These are phyloP conservation scores for Pythium plurisporium DNA, from an alignment of 352 stramenopile genomes.

Conservation along the genomic window DNA sequence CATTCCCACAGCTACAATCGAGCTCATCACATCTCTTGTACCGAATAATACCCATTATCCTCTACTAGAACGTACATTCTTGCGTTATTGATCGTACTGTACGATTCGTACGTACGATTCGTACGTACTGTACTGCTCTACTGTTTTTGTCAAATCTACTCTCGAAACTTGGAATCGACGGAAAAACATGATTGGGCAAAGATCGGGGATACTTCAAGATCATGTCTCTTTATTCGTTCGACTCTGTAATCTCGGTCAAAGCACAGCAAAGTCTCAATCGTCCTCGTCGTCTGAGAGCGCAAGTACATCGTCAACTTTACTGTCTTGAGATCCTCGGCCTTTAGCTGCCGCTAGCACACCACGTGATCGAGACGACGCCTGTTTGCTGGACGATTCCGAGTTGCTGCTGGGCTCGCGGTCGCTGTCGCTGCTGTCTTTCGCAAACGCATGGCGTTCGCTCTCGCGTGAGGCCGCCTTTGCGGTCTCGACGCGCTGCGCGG, in stretches of 20 bases:
- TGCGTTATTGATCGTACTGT: too few relatives aligned
- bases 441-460: not conserved
- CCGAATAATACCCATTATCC: not conserved
- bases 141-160: too few relatives aligned
- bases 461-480: not conserved
- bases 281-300: constrained; percentile 24
- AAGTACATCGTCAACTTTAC: constrained; percentile 16
- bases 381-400: not conserved
- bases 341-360: constrained; percentile 6
- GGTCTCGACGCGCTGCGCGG: constrained; percentile 3
- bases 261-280: not conserved
- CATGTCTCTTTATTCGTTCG: too few relatives aligned
- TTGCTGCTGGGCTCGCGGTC: constrained; percentile 3
- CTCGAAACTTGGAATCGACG: too few relatives aligned
- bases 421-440: constrained; percentile 7
- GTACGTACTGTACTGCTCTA: too few relatives aligned
- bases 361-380: not conserved
- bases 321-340: not conserved
- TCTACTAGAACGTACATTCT: not conserved
- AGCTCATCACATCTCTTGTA: not conserved
- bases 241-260: too few relatives aligned
- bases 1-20: not conserved
- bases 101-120: too few relatives aligned
- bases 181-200: too few relatives aligned
- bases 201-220: too few relatives aligned